Evolutionary conservation across 345 rosid species (phyloP).

Genomic region (Eucalyptus sp.): DNA sequence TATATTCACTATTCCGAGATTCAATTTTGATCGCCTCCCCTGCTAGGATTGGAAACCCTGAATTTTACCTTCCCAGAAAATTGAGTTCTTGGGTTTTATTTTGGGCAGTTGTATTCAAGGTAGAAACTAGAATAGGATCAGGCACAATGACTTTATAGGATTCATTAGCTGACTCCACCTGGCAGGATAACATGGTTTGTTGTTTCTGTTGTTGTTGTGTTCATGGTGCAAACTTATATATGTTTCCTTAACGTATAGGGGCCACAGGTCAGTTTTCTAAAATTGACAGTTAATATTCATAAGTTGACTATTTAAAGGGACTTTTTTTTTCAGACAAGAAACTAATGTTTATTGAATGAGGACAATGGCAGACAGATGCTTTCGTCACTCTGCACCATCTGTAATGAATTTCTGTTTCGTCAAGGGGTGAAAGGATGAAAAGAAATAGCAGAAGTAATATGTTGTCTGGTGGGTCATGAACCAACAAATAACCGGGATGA

Average conservation of each 20-base stretch:
- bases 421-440: background rate
- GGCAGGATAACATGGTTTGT: background rate
- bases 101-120: background rate
- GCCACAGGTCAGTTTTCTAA: background rate
- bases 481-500: background rate
- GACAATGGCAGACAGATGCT: background rate
- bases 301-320: background rate
- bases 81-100: background rate
- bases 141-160: background rate
- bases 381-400: background rate
- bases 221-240: background rate
- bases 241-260: background rate
- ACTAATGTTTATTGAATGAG: background rate
- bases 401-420: background rate
- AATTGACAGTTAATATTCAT: background rate
- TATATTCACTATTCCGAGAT: background rate
- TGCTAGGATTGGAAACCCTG: background rate
- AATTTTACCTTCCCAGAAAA: background rate
- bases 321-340: background rate
- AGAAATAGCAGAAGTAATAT: background rate
- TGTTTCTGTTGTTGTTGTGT: background rate
- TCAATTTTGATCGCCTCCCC: background rate
- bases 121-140: background rate
- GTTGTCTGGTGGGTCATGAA: background rate
- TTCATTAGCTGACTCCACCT: background rate